Base-by-base conservation (phyloP, 352 stramenopile species). In the Pythium myriotylum region DNA sequence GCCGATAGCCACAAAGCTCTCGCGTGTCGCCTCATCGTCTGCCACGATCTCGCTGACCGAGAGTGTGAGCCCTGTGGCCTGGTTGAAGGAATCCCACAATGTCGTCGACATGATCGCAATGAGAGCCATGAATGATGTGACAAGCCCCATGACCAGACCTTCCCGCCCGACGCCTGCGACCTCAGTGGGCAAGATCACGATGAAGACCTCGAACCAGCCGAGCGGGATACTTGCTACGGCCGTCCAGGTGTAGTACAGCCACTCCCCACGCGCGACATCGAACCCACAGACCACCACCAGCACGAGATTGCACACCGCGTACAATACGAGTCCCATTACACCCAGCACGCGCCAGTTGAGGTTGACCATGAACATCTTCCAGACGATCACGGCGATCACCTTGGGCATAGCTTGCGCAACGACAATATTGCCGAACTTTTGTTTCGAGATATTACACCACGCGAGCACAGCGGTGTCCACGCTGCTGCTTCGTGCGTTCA, bases 41-140 rank as follows among this genome's bases (percentile, higher is more conserved):
- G 7, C 32, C 1, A 19, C 22, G 2, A 65, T 49, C 8, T 65
- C 58, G 4, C 13, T 9, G 0, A 14, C 10, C 6, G 48, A 43
- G 59, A 77, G 40, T 40, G 35, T n/a, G 74, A 63, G 4, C 62
- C 47, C 13, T 49, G 42, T 33, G 43, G 54, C 41, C 4, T 68
- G 23, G 37, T 55, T 84, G 19, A 84, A 58, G 51, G 66, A 70
- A 9, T 61, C 29, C 16, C 59, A 72, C 16, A 82, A 22, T 13
- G 64, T 71, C 32, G 63, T 60, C 2, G 69, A 54, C 4, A 58
- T 58, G 24, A 74, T 65, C 29, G 54, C 68, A 14, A 76, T 67
- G 29, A 88, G 67, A 24, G 49, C 70, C 47, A 82, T 68, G 47
- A 79, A 75, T 4, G 81, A 87, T 16, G 81, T 48, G 6, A 88